Evolutionary conservation across 495 filamentous ascomycete genomes (phyloP), one percentile per base, ranked within the genome.

Genomic region (Glarea lozoyensis): DNA sequence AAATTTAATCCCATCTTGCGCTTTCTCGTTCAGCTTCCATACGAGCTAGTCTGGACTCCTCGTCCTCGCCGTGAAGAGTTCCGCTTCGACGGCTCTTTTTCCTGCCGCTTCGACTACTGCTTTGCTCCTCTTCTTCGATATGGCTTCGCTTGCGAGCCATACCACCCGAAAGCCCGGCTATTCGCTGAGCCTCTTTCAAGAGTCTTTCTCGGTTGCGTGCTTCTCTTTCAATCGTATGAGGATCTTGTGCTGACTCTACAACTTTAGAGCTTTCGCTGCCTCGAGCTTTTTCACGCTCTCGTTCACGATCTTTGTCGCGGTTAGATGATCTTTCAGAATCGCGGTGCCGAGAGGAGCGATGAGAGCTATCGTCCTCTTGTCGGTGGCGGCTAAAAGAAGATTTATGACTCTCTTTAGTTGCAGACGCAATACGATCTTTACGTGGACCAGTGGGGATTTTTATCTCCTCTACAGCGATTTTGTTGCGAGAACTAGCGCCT

Each of bases 151-250:
- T 67, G 16, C 39, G 31, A 24, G 45, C 51, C 1, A 27, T 42
- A 22, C 51, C 33, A 41, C 58, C 54, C 23, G 60, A 50, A 39
- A 70, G 53, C n/a, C 60, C 67, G 2, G 77, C 78, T 35, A 86
- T 80, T 13, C 82, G 76, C 59, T 88, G 78, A 37, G 86, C 72
- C 58, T 93, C 87, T 48, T 85, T 84, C 4, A 84, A 67, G 33
- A 89, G 59, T 10, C 88, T 71, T 57, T 90, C 87, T 10, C 82
- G 69, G 45, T 88, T 80, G 11, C 84, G 70, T 10, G 78, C 78
- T 57, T 87, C 83, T 12, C 87, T 79, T 55, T 90, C 87, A 1
- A 81, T 64, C 0, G 82, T 81, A 52, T 89, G 80, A 0, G 81
- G 78, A 55, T 94, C 82, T 49, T 60, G 57, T 34, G n/a, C 43